phyloP scores from a whole-genome alignment of 192 early-diverging fungal genomes.

The Backusella morwellensis region DNA sequence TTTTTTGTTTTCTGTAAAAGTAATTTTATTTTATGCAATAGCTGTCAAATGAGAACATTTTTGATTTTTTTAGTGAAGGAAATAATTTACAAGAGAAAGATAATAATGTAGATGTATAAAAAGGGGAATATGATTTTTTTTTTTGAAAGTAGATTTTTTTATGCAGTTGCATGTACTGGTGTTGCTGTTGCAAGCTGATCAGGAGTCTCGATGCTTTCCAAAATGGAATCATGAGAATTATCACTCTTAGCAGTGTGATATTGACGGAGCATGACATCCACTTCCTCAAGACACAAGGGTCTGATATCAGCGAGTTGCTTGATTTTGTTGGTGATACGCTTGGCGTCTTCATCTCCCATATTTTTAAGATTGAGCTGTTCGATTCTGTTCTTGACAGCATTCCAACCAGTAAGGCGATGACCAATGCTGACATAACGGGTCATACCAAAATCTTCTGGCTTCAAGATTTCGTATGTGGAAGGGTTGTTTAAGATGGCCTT shows the following conservation, averaged over 20 bases:
- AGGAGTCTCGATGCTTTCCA: slow-evolving; percentile 46
- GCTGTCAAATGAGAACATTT: slow-evolving; percentile 1
- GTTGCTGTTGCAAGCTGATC: slow-evolving; percentile 43
- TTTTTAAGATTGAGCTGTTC: slow-evolving; percentile 78
- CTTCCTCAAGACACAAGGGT: slow-evolving; percentile 89
- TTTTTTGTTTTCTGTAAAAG: background rate
- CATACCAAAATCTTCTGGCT: slow-evolving; percentile 99
- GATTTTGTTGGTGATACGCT: slow-evolving; percentile 91
- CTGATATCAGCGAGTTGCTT: slow-evolving; percentile 94
- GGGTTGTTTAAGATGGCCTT: slow-evolving; percentile 99
- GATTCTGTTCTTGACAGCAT: slow-evolving; percentile 98
- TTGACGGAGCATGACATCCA: slow-evolving; percentile 77
- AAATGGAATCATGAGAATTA: slow-evolving; percentile 49
- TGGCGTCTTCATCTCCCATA: slow-evolving; percentile 86
- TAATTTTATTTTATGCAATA: slow-evolving; percentile 6
- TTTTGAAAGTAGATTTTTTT: background rate
- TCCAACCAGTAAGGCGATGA: slow-evolving; percentile 97
- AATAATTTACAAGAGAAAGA: background rate
- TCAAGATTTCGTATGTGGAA: slow-evolving; percentile 95
- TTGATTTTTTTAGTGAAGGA: background rate
- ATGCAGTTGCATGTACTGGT: background rate
- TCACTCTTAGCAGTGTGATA: slow-evolving; percentile 72
- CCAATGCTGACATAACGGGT: slow-evolving; percentile 96
- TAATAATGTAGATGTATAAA: slow-evolving; percentile 1
- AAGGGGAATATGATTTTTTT: slow-evolving; percentile 1